Evolutionary conservation across 2,329 filamentous ascomycete genomes (phyloP).

Genomic region (Hypoxylon rubiginosum): DNA sequence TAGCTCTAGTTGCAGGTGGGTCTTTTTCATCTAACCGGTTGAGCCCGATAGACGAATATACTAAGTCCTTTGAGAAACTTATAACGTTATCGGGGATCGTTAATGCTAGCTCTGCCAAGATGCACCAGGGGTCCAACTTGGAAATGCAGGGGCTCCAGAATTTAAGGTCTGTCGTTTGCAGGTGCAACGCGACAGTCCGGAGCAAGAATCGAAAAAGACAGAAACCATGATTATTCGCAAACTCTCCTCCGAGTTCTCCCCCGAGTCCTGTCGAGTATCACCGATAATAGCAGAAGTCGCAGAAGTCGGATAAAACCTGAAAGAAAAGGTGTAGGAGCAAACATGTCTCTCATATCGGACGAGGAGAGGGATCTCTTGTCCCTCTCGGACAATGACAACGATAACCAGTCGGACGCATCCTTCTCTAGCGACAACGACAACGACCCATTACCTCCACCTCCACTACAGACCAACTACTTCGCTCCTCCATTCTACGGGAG

Average conservation of each 20-base stretch:
- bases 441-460: conserved; percentile 57
- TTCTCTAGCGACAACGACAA: conserved; percentile 51
- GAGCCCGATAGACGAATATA: not conserved
- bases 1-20: conserved; percentile 9
- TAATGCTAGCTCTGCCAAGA: too few species aligned
- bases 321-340: not conserved
- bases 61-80: not conserved
- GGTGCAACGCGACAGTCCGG: not conserved
- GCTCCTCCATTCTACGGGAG: conserved; percentile 95
- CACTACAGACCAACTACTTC: conserved; percentile 68
- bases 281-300: too few species aligned
- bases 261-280: not conserved
- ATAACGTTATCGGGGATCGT: not conserved
- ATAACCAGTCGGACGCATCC: conserved; percentile 49
- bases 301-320: not conserved
- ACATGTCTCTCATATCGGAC: conserved; percentile 48
- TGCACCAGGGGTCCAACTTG: not conserved
- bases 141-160: not conserved
- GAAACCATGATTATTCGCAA: not conserved
- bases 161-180: not conserved
- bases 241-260: not conserved
- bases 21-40: not conserved
- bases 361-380: conserved; percentile 46
- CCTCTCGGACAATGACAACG: conserved; percentile 16
- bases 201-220: not conserved